A percentile compares a stretch with the other conserved stretches of the same genome.
These are phyloP conservation scores for Colletotrichum coccodes DNA, from an alignment of 2,329 filamentous ascomycete genomes.

Conservation along the genomic window DNA sequence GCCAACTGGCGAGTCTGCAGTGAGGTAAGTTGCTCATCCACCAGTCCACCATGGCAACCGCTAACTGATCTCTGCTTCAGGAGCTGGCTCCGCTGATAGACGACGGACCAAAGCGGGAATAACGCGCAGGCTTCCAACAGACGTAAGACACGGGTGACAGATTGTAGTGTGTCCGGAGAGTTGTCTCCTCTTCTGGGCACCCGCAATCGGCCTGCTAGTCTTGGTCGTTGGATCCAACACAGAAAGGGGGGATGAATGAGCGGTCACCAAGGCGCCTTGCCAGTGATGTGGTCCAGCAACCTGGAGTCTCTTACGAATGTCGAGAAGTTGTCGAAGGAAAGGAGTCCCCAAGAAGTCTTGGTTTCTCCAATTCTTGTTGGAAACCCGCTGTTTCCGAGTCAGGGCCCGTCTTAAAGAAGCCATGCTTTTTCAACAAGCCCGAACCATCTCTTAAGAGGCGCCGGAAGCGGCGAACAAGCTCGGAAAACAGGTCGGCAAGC, in stretches of 20 bases:
- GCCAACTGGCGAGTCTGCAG: neutral
- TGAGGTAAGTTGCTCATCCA: neutral
- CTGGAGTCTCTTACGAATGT: neutral
- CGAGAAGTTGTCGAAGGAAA: neutral
- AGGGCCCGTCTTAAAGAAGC: neutral
- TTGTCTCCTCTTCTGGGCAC: conserved; percentile 5
- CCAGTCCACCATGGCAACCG: conserved; percentile 5
- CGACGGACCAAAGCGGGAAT: conserved; percentile 4
- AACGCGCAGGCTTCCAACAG: neutral
- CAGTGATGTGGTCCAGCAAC: neutral
- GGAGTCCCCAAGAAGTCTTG: neutral
- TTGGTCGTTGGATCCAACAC: neutral
- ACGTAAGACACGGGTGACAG: neutral
- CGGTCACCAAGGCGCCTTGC: neutral
- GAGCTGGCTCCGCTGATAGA: conserved; percentile 15
- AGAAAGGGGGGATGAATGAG: neutral
- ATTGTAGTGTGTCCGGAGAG: neutral
- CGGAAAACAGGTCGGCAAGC: conserved; percentile 9
- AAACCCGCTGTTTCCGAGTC: neutral
- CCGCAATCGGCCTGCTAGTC: conserved; percentile 1
- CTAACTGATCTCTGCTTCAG: conserved; percentile 12
- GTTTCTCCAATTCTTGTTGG: neutral
- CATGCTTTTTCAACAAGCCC: neutral
- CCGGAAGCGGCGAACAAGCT: conserved; percentile 5
- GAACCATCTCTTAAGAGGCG: neutral